phyloP scores from a whole-genome alignment of 2,329 filamentous ascomycete species.

The Fusarium zealandicum region DNA sequence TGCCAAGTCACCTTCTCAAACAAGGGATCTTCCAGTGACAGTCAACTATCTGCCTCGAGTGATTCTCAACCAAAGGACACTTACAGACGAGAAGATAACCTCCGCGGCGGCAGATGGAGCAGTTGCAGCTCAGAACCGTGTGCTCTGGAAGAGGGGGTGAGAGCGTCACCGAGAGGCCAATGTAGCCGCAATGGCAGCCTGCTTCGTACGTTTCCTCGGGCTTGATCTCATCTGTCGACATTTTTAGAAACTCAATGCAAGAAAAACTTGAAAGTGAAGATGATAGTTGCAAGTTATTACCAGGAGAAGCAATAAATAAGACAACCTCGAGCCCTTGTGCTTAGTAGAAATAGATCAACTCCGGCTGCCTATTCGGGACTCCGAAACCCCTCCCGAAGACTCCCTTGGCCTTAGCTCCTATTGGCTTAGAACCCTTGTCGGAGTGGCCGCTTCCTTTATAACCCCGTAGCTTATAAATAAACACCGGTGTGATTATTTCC shows the following conservation, averaged over 20 bases:
- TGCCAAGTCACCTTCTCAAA: conserved; percentile 53
- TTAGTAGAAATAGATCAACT: conserved; percentile 13
- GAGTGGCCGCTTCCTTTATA: too few relatives aligned
- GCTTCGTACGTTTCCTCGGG: conserved; percentile 53
- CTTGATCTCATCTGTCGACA: conserved; percentile 28
- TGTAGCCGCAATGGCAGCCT: conserved; percentile 61
- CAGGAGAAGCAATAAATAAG: neutral
- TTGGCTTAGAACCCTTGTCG: too few relatives aligned
- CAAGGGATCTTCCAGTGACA: conserved; percentile 45
- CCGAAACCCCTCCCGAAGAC: neutral
- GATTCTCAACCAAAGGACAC: neutral
- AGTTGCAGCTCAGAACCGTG: conserved; percentile 58
- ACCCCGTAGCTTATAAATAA: too few relatives aligned
- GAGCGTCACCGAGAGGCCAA: conserved; percentile 57
- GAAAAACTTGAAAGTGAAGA: neutral
- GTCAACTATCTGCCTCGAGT: neutral
- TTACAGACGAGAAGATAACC: conserved; percentile 60
- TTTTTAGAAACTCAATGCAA: neutral
- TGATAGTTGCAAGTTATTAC: neutral
- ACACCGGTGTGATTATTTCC: too few relatives aligned
- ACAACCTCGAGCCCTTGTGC: neutral
- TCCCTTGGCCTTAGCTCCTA: too few relatives aligned
- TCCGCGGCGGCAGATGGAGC: conserved; percentile 59
- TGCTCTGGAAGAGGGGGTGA: conserved; percentile 56
- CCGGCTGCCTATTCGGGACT: conserved; percentile 21